phyloP scores from a whole-genome alignment of 257 asterid species.

The Rauvolfia tetraphylla region DNA sequence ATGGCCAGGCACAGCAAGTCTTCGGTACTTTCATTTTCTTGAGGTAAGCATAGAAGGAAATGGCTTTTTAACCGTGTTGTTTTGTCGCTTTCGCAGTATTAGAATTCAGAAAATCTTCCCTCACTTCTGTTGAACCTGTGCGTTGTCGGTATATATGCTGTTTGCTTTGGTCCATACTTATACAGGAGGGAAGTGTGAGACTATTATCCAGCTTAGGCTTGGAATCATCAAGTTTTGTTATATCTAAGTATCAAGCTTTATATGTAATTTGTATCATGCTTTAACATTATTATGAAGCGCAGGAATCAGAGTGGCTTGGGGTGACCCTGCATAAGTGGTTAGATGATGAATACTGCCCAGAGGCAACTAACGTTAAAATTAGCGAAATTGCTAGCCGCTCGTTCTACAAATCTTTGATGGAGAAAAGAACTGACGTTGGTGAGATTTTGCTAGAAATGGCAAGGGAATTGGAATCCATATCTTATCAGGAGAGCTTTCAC shows the following conservation, averaged over 20 bases:
- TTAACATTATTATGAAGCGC: conserved; percentile 10
- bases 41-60: neutral
- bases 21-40: neutral
- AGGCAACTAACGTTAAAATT: conserved; percentile 68
- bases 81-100: neutral
- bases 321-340: conserved; percentile 73
- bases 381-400: conserved; percentile 72
- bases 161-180: neutral
- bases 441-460: conserved; percentile 79
- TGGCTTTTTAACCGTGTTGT: neutral
- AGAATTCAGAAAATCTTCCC: neutral
- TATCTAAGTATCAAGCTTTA: neutral
- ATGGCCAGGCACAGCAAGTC: neutral
- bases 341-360: conserved; percentile 93
- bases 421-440: conserved; percentile 59
- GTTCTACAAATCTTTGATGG: conserved; percentile 55
- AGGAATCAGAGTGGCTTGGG: conserved; percentile 89
- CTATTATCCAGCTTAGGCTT: neutral
- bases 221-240: neutral
- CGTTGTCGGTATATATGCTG: neutral
- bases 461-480: conserved; percentile 63
- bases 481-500: conserved; percentile 92
- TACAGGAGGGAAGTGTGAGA: neutral
- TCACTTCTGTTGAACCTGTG: neutral
- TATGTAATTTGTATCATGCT: conserved; percentile 5